phyloP scores from a whole-genome alignment of 495 filamentous ascomycete species.

The Cercophora samala region DNA sequence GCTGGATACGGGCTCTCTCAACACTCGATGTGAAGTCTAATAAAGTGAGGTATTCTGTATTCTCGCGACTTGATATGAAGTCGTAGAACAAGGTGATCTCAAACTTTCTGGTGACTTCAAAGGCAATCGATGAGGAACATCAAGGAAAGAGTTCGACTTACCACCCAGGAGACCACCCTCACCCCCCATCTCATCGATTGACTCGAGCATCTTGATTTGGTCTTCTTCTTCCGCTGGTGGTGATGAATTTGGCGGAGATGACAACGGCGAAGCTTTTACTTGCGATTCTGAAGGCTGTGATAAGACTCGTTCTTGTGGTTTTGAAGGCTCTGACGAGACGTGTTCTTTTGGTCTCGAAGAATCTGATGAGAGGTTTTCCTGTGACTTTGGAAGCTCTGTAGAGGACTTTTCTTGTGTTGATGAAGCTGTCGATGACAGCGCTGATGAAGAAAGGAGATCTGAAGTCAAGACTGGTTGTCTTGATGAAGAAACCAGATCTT shows the following conservation, averaged over 20 bases:
- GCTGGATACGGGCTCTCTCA: no score
- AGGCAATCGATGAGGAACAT: no score
- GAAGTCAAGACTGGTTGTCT: no score
- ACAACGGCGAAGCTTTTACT: neutral
- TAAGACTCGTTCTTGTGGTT: no score
- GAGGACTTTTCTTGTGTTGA: neutral
- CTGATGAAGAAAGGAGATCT: neutral
- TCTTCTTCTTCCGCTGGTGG: neutral
- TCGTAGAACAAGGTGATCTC: neutral
- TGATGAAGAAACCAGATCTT: no score
- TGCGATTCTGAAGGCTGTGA: neutral
- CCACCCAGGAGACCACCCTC: neutral
- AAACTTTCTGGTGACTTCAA: neutral
- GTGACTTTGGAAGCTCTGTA: no score
- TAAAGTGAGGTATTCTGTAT: no score
- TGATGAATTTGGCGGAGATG: neutral
- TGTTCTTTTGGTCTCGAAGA: no score
- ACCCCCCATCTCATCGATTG: neutral
- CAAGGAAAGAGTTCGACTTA: neutral
- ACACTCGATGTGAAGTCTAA: neutral
- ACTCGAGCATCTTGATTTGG: neutral
- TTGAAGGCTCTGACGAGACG: no score
- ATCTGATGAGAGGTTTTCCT: no score
- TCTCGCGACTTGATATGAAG: neutral
- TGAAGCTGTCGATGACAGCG: neutral